Evolutionary conservation across 1,284 basidiomycete species (phyloP), one percentile per base, ranked within the genome.

Genomic region (Melampsora abietis-canadensis): DNA sequence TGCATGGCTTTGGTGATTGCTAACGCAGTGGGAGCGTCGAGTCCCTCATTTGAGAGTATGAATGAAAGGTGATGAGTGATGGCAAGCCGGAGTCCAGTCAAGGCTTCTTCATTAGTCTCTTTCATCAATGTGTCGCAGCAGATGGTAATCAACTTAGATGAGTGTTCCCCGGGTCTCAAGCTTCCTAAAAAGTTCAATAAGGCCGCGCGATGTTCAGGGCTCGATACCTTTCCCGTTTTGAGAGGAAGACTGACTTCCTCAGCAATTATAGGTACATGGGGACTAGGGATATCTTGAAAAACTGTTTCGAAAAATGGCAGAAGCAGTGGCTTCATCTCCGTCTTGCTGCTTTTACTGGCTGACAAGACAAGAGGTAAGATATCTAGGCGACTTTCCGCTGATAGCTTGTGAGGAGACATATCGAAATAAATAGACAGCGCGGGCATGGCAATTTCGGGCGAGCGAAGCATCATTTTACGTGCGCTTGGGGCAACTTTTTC

Each of bases 171-270:
- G 31, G 73, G 65, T 31, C 44, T 75, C 34, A 75, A 64, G 19
- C 46, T 61, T 44, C 54, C 59, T 46, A 92, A 84, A 87, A 96
- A 92, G 8, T 86, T 86, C 82, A 91, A 93, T 12, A 97, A 84
- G 0, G 89, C 85, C 6, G 88, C 82, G n/a, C 93, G 88, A 80
- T 97, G 92, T 76, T 94, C 93, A 2, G 90, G 86, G 1, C 91
- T 91, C 0, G 88, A 84, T 0, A 92, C 91, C 84, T 95, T 97
- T 40, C 92, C 90, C 0, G 88, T 82, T 79, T 90, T 89, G 4
- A 92, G 90, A 0, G 92, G 85, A 17, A 84, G 83, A 15, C 93
- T 84, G 1, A 94, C 82, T 77, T 94, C 91, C 12, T 84, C 85
- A 4, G 86, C 85, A 3, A 85, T 78, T 69, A 85, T 84, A 14